These are phyloP conservation scores for Polyporus arcularius DNA, from an alignment of 768 basidiomycete genomes.

Conservation along the genomic window DNA sequence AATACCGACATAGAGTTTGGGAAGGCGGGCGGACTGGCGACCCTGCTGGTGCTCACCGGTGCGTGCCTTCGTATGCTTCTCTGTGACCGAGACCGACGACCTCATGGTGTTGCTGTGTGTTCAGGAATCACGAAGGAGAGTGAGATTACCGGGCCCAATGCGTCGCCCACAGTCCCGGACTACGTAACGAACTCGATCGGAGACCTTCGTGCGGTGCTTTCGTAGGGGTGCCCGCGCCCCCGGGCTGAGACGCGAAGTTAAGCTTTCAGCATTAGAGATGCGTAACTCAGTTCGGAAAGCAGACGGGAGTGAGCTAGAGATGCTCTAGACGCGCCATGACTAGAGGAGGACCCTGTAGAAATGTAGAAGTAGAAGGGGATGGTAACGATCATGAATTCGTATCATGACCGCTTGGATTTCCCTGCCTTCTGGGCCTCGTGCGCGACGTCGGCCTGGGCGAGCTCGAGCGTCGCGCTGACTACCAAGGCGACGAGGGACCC, in stretches of 20 bases:
- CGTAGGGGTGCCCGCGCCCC: background rate
- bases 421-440: background rate
- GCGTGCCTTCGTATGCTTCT: constrained; percentile 19
- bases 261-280: background rate
- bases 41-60: constrained; percentile 94
- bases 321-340: background rate
- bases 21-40: constrained; percentile 79
- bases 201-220: constrained; percentile 54
- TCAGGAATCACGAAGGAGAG: constrained; percentile 76
- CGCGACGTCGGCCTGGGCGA: constrained; percentile 24
- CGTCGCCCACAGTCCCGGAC: constrained; percentile 76
- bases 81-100: background rate
- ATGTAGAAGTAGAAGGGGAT: background rate
- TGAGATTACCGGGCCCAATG: constrained; percentile 70
- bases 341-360: constrained; percentile 6
- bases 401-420: constrained; percentile 11
- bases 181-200: constrained; percentile 82
- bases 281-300: background rate
- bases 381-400: background rate
- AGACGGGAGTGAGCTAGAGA: background rate
- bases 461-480: constrained; percentile 36
- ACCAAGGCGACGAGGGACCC: constrained; percentile 59
- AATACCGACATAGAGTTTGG: constrained; percentile 97
- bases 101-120: background rate
- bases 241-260: background rate